Evolutionary conservation across 1,284 basidiomycete species (phyloP), one percentile per base, ranked within the genome.

Genomic region (Cryptococcus sp.): DNA sequence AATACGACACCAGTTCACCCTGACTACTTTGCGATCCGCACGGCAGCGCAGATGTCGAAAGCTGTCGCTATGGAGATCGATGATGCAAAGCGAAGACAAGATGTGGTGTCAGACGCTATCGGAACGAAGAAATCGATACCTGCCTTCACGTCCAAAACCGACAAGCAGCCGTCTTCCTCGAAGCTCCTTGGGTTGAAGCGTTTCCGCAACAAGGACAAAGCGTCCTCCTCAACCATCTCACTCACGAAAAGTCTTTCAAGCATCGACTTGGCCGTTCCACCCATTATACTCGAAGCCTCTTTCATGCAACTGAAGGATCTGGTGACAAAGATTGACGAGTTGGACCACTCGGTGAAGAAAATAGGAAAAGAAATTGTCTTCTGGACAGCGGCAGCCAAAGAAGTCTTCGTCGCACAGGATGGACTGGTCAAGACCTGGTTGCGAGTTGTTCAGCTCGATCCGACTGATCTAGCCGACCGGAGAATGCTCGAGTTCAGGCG

Each of bases 21-120:
- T 0, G 93, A 95, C 77, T 88, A 86, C 70, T 82, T 82, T 47
- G 82, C 82, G 50, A 82, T 94, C 25, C 79, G 82, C 30, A 73
- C 81, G 6, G 91, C 93, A 0, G 85, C 86, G 17, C 78, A 79
- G 60, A 83, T 83, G 67, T 87, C 93, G 72, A 86, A 90, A 68
- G 83, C 85, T 55, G 85, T 94, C 3, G 91, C 93, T 0, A 82
- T 86, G 63, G 86, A 88, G 61, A 89, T 97, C 49, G 95, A 96
- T 68, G 92, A 95, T 72, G 88, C 87, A 45, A 84, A 91, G 69
- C 82, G 93, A 57, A 82, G 92, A 23, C 87, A 88, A 65, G 93
- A 96, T 73, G 86, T 93, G 39, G 88, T 94, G 8, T 87, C 86
- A 59, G 68, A 67, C 23, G 76, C 78, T 13, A 72, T 81, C 39